Evolutionary conservation across 2,329 filamentous ascomycete species (phyloP), one percentile per base, ranked within the genome.

Genomic region (Penicillium sclerotigenum): DNA sequence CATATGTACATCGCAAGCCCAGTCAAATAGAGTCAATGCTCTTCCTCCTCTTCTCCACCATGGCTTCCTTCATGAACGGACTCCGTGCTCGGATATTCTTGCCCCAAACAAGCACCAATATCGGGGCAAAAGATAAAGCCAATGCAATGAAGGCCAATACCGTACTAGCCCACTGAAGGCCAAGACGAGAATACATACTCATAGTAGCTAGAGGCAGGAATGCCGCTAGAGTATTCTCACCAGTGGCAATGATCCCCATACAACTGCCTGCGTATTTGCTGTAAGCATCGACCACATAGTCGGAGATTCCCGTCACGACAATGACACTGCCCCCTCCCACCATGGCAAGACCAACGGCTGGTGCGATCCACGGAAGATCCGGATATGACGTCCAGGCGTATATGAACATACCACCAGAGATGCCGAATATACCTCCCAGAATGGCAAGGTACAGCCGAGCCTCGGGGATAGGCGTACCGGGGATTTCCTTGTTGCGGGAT

Each of bases 241-340:
- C 70, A 0, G 79, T 70, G 0, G 73, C 77, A 16, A 77, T 76
- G 4, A 77, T 77, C 2, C 74, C 75, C 1, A 79, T 68, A 1
- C 77, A 75, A 16, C 76, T 79, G 0, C 73, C 78, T 4, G 79
- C 78, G 56, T 79, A 79, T 26, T 76, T 72, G 20, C 75, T 73
- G 56, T 81, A 81, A 0, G 79, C 75, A 60, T 81, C 78, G 4
- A 74, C 73, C n/a, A 79, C 69, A 51, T 80, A 80, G 67, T 81
- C 80, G 0, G 77, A 73, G 5, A 77, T 77, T 13, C 77, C 77
- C 20, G 80, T 71, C 48, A 77, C 73, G 6, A 79, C 79, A 18
- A 73, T 67, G 3, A 73, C 72, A 4, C 77, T 77, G 16, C 70
- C 74, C 7, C 73, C 65, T 0, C 77, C 77, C 5, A 76, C 72